Conservation (phyloP, 73 alveolate genomes). For the Symbiodinium natans region DNA sequence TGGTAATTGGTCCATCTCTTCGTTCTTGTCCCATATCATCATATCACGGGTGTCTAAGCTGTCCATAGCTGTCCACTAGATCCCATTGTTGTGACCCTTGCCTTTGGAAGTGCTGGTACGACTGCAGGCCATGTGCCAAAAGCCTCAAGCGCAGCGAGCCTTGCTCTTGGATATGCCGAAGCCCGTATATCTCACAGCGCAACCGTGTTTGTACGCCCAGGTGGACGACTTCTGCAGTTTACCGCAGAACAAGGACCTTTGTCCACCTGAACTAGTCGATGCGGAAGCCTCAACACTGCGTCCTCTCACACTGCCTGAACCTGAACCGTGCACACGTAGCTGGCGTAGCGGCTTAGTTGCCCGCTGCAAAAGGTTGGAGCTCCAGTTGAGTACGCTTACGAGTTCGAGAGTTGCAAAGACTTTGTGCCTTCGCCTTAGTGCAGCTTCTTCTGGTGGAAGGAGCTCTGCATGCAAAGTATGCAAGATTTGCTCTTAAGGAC, state of each 20-base stretch:
- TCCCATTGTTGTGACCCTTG: not conserved
- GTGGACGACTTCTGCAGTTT: not conserved
- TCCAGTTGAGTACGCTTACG: not conserved
- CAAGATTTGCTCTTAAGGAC: not conserved
- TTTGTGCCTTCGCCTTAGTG: conserved; percentile 18
- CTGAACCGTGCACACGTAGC: not conserved
- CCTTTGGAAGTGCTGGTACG: not conserved
- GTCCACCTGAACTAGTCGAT: not conserved
- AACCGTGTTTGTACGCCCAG: not conserved
- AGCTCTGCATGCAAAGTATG: not conserved
- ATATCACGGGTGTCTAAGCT: too few relatives aligned
- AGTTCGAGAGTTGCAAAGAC: conserved; percentile 57
- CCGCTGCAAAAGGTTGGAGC: conserved; percentile 40
- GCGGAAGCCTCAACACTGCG: not conserved
- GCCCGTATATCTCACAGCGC: not conserved
- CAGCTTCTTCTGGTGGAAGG: not conserved
- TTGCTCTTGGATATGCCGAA: not conserved
- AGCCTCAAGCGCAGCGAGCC: conserved; percentile 30
- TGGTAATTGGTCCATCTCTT: too few relatives aligned
- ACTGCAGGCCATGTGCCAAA: conserved; percentile 58
- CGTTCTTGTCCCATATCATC: not conserved
- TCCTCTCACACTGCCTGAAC: not conserved
- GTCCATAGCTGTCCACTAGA: too few relatives aligned
- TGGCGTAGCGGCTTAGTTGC: not conserved
- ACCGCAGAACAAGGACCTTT: not conserved